Conservation (phyloP, 345 rosid genomes). For the Raphanus raphanistrum region DNA sequence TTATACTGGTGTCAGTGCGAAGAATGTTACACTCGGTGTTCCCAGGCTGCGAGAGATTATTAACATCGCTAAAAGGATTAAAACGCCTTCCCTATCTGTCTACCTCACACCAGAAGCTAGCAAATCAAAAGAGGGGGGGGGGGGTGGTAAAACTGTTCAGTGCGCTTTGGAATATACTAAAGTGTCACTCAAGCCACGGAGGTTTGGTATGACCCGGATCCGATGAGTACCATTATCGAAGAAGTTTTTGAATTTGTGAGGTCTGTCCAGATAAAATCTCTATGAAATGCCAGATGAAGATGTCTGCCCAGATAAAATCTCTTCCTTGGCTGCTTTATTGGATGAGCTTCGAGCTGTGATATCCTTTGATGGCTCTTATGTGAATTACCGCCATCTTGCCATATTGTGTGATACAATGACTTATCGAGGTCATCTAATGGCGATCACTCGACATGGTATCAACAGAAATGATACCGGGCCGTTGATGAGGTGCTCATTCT, state of each 20-base stretch:
- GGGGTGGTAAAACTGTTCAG: slow-evolving; percentile 93
- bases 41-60: slow-evolving; percentile 96
- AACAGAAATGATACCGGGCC: slow-evolving; percentile 99
- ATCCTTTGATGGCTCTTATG: slow-evolving; percentile 97
- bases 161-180: slow-evolving; percentile 95
- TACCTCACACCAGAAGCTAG: slow-evolving; percentile 70
- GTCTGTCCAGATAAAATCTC: slow-evolving; percentile 88
- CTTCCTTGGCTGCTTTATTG: too few relatives aligned
- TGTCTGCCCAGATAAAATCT: too few relatives aligned
- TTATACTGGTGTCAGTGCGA: slow-evolving; percentile 99
- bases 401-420: slow-evolving; percentile 98
- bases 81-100: slow-evolving; percentile 95
- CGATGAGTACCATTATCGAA: slow-evolving; percentile 83
- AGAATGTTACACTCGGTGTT: slow-evolving; percentile 97
- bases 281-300: too few relatives aligned
- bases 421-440: slow-evolving; percentile 97
- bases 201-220: slow-evolving; percentile 99
- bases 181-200: slow-evolving; percentile 96
- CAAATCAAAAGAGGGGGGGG: slow-evolving; percentile 82
- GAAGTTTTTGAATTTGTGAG: slow-evolving; percentile 93
- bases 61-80: slow-evolving; percentile 91
- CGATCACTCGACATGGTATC: slow-evolving; percentile 97
- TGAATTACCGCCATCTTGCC: slow-evolving; percentile 94
- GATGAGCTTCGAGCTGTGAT: slow-evolving; percentile 96
- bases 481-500: slow-evolving; percentile 95